Base-by-base conservation (phyloP, 305 asterid species). In the Striga hermonthica region DNA sequence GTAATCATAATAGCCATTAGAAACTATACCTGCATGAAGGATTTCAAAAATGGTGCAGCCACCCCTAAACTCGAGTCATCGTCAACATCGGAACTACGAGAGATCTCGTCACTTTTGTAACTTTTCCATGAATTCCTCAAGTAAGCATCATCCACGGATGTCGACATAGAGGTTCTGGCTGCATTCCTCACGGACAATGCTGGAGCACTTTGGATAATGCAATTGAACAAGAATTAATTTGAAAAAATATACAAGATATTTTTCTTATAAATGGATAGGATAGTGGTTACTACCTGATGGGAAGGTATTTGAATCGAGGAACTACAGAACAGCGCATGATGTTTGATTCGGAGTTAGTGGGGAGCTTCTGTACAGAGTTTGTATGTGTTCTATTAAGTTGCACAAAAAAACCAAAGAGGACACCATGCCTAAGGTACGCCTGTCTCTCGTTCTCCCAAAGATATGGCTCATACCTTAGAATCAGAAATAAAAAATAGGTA, bases 291-390 rank as follows among this genome's bases (percentile, higher is more conserved):
- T 68, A 93, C 99, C 99, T 94, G 86, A 94, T 90, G 68, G 97
- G 99, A 73, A 94, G 95, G 81, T 94, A 94, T 74, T 88, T 94
- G 83, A 90, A 94, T 71, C 96, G 99, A 69, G 99, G 95, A 52
- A 94, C 97, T 57, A 78, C 74, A 22, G 99, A 94, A 84, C 99
- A 94, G 66, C 91, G 86, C 97, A 94, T 82, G 73, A 89, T 84
- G 79, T 94, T 94, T 75, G 99, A 94, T 68, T 90, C 96, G 12
- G 97, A 82, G 80, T 88, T 90, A 67, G 93, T 82, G 57, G 91
- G 86, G 64, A 84, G 83, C 83, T 88, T 94, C 76, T 84, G 95
- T 11, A 79, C 70, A 28, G 85, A 75, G 74, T 90, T 95, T 71
- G 79, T 83, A 72, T 90, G 83, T 74, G 81, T 75, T 75, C 96